Percentiles rank a stretch among this genome's conserved stretches.
Conservation (phyloP, 2,329 filamentous ascomycete genomes). For the Arthrobotrys megalospora region DNA sequence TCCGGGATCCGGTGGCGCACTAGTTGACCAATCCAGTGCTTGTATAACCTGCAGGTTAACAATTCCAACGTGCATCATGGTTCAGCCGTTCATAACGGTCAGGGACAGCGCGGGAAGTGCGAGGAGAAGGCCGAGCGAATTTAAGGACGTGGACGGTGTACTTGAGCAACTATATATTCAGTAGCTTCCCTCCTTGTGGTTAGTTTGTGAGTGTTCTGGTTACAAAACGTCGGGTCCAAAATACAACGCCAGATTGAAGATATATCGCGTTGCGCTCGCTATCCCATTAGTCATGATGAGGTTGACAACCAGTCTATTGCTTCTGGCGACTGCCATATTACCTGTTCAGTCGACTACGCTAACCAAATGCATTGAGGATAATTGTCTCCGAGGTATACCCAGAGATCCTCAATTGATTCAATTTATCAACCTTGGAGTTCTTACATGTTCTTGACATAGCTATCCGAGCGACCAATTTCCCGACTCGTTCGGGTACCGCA, state of each 20-base stretch:
- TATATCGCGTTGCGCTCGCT: conserved; percentile 1
- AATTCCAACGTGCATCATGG: conserved; percentile 8
- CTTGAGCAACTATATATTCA: conserved; percentile 1
- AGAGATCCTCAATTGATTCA: not conserved
- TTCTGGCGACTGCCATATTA: not conserved
- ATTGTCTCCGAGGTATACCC: conserved; percentile 12
- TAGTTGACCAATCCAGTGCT: conserved; percentile 1
- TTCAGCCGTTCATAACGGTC: conserved; percentile 12
- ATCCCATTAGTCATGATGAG: not conserved
- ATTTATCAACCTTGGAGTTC: not conserved
- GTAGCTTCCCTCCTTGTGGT: not conserved
- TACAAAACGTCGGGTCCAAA: not conserved
- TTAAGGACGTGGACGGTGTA: not conserved
- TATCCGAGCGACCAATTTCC: conserved; percentile 29
- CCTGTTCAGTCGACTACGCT: conserved; percentile 4
- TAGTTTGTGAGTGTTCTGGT: not conserved
- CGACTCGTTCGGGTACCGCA: conserved; percentile 19
- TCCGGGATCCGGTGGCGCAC: conserved; percentile 1
- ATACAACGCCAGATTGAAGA: conserved; percentile 3
- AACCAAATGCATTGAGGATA: conserved; percentile 24
- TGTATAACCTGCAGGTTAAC: conserved; percentile 21
- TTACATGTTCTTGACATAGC: conserved; percentile 8
- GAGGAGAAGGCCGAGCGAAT: not conserved
- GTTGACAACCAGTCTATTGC: not conserved
- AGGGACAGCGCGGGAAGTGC: conserved; percentile 12